Evolutionary conservation across 768 basidiomycete genomes (phyloP), one percentile per base, ranked within the genome.

Genomic region (Psilocybe sp.): DNA sequence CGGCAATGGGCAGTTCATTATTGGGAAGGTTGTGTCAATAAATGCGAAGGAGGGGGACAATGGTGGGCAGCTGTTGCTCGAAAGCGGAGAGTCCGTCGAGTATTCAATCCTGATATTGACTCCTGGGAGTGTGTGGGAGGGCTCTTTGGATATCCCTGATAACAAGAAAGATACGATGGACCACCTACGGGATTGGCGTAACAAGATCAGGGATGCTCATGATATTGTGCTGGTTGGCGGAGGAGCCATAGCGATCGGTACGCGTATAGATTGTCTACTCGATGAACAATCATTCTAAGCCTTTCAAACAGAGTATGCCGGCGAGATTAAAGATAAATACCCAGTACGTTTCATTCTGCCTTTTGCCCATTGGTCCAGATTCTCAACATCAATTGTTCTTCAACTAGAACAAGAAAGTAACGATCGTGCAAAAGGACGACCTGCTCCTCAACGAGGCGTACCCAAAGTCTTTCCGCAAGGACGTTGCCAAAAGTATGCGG

Each of bases 71-170:
- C 50, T 88, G 5, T 66, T 73, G 5, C 71, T 89, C 12, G 70
- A 68, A n/a, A 66, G 66, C 54, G 82, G 81, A 16, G 73, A 80
- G 44, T 60, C 58, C 10, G 53, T 87, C 12, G 55, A 62, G 8
- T 88, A 81, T 59, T 71, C 72, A 13, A 67, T 76, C 18, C 76
- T 88, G 39, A 71, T 88, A 40, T 61, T 88, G 33, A 77, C 82
- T 0, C 71, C 84, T 1, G 87, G 85, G 2, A 73, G 73, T 36
- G 62, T 57, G 4, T 87, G 81, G 81, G 63, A 65, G 9, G 81
- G 78, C 0, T 76, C 79, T 0, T 41, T 79, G 36, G 61, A 64
- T 20, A 63, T 85, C 46, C 80, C 80, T 0, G 60, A 69, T 12
- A 58, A 45, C 16, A 60, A 62, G 37, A 55, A 56, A 5, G 68